Percentiles rank a stretch among this genome's conserved stretches.
Evolutionary conservation across 345 rosid species (phyloP).

Genomic region (Microthlaspi erraticum): DNA sequence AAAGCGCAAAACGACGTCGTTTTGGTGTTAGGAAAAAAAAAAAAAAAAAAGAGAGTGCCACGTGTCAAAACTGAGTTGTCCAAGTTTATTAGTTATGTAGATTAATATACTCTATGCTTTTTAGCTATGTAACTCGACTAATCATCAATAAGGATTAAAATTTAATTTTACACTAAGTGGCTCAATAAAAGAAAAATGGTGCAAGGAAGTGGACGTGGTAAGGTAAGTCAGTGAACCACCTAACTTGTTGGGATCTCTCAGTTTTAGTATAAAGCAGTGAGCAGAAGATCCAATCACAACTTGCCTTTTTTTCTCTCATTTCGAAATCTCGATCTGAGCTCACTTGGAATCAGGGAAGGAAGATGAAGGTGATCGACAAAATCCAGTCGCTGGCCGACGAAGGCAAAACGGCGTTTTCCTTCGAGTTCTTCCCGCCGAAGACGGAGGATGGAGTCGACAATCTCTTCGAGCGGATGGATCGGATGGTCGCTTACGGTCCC

Average conservation of each 20-base stretch:
- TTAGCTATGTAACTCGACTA: too few relatives aligned
- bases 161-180: background rate
- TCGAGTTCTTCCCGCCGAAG: conserved; percentile 98
- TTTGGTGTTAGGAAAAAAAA: too few relatives aligned
- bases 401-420: conserved; percentile 78
- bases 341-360: background rate
- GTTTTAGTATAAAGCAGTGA: conserved; percentile 34
- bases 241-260: conserved; percentile 21
- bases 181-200: background rate
- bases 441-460: conserved; percentile 98
- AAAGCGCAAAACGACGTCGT: too few relatives aligned
- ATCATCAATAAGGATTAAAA: too few relatives aligned
- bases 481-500: conserved; percentile 88
- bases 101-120: too few relatives aligned
- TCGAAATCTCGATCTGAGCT: conserved; percentile 15
- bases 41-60: too few relatives aligned
- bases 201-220: background rate
- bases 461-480: conserved; percentile 97
- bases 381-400: conserved; percentile 49
- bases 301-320: background rate
- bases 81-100: too few relatives aligned
- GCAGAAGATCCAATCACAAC: background rate
- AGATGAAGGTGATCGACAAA: conserved; percentile 92
- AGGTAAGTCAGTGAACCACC: conserved; percentile 23
- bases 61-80: too few relatives aligned